phyloP scores from a whole-genome alignment of 768 basidiomycete species.

The Suillus variegatus region DNA sequence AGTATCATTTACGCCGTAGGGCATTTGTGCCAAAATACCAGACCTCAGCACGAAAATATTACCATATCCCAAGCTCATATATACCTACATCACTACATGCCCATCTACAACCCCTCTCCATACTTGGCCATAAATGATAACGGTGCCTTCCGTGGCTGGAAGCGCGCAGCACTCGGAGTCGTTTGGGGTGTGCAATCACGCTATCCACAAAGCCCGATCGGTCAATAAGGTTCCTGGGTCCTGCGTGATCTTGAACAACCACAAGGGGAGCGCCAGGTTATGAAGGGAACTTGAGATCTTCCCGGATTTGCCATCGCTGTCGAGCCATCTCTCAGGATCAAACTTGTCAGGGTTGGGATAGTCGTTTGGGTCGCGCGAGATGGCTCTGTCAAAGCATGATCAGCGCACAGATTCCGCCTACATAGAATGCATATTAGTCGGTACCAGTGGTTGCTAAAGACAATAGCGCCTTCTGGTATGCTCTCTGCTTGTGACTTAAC shows the following conservation, averaged over 20 bases:
- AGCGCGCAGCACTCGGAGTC: constrained; percentile 51
- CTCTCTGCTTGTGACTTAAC: constrained; percentile 33
- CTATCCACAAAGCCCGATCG: constrained; percentile 61
- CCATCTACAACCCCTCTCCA: constrained; percentile 15
- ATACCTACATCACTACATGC: neutral
- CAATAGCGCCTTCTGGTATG: constrained; percentile 37
- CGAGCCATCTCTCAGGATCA: constrained; percentile 59
- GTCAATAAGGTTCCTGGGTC: constrained; percentile 61
- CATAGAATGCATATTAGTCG: neutral
- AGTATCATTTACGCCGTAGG: neutral
- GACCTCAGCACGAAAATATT: neutral
- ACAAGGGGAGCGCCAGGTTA: constrained; percentile 65
- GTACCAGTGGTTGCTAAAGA: constrained; percentile 39
- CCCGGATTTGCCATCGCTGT: constrained; percentile 38
- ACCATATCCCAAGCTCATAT: neutral
- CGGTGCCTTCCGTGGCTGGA: constrained; percentile 46
- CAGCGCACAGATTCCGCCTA: too few species aligned
- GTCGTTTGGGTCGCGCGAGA: constrained; percentile 54
- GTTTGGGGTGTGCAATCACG: constrained; percentile 63
- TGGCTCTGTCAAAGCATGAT: constrained; percentile 37
- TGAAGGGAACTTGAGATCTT: constrained; percentile 52
- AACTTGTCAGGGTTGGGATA: constrained; percentile 63
- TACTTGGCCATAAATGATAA: constrained; percentile 34
- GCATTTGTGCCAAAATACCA: neutral
- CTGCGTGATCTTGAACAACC: constrained; percentile 60